Percentiles rank a stretch among this genome's conserved stretches.
Conservation (phyloP, 441 rosid species). For the Melastoma candidum region DNA sequence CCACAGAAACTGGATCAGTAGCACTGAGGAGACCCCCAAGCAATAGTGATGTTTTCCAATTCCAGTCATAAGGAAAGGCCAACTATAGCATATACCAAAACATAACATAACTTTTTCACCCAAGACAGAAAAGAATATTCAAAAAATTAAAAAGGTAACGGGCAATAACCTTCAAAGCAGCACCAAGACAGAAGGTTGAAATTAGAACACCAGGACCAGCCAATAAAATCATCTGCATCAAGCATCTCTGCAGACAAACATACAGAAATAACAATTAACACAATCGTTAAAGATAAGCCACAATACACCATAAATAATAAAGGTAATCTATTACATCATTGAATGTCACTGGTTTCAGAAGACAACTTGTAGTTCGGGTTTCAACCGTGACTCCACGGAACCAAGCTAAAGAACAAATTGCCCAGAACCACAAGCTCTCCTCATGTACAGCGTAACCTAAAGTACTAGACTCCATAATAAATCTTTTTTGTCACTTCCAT, state of each 20-base stretch:
- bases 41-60: slow-evolving; percentile 79
- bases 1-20: slow-evolving; percentile 98
- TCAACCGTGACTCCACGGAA: too few species aligned
- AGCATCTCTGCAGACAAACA: slow-evolving; percentile 48
- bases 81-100: slow-evolving; percentile 36
- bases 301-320: background rate
- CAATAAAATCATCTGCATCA: slow-evolving; percentile 79
- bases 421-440: too few species aligned
- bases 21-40: slow-evolving; percentile 93
- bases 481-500: too few species aligned
- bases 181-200: slow-evolving; percentile 73
- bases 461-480: too few species aligned
- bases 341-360: too few species aligned
- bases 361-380: too few species aligned
- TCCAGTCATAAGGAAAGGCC: slow-evolving; percentile 79
- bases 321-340: too few species aligned
- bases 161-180: slow-evolving; percentile 56
- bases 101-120: too few species aligned
- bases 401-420: too few species aligned
- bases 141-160: slow-evolving; percentile 5
- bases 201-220: slow-evolving; percentile 95
- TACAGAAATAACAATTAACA: slow-evolving; percentile 2
- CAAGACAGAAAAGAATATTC: background rate
- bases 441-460: too few species aligned
- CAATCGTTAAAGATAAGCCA: background rate